Percentiles rank a stretch among this genome's conserved stretches.
Evolutionary conservation across 768 basidiomycete genomes (phyloP).

Genomic region (Mrakia blollopis): DNA sequence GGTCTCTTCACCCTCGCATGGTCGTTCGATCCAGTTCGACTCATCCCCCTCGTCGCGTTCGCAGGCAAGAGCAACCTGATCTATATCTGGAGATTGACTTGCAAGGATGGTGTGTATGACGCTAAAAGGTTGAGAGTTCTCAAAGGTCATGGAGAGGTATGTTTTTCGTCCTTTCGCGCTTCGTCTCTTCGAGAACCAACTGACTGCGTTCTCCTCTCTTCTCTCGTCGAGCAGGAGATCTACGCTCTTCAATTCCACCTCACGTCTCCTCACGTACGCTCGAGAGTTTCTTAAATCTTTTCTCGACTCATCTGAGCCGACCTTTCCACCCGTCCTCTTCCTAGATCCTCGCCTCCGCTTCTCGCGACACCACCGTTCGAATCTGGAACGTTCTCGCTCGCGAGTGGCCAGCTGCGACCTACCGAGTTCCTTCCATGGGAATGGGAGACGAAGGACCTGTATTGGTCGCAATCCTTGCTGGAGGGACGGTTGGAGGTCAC

Average conservation of each 20-base stretch:
- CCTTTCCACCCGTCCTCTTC: not conserved
- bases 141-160: conserved; percentile 40
- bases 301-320: not conserved
- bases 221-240: conserved; percentile 33
- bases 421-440: conserved; percentile 18
- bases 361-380: conserved; percentile 38
- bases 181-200: not conserved
- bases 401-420: not conserved
- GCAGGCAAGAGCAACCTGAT: conserved; percentile 36
- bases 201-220: not conserved
- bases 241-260: conserved; percentile 34
- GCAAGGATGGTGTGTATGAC: not conserved
- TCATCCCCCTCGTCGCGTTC: conserved; percentile 36
- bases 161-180: conserved; percentile 1
- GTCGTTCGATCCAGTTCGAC: conserved; percentile 36
- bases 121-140: conserved; percentile 32
- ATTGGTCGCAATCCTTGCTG: conserved; percentile 14
- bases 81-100: conserved; percentile 36
- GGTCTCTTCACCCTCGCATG: conserved; percentile 37
- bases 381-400: conserved; percentile 40
- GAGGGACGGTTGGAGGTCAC: conserved; percentile 21
- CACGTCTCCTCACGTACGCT: conserved; percentile 23
- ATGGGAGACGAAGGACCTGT: conserved; percentile 25
- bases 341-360: conserved; percentile 40
- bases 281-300: not conserved